phyloP scores from a whole-genome alignment of 1,139 yeast genomes.

The Saccharomyces uvarum region DNA sequence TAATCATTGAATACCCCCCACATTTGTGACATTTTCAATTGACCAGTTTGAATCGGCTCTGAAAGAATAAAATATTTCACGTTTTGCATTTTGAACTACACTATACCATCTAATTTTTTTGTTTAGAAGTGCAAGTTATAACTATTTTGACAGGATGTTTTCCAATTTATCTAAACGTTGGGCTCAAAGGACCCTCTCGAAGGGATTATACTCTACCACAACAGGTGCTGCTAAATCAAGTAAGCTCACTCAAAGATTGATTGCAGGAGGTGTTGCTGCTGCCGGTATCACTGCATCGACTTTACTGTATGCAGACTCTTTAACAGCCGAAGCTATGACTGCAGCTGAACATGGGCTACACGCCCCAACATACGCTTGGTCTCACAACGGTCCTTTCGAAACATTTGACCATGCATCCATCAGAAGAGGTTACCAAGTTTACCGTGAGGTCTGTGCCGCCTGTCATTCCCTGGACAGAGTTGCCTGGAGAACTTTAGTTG shows the following conservation, averaged over 20 bases:
- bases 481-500: conserved; percentile 98
- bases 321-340: conserved; percentile 92
- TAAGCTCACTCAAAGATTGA: not conserved
- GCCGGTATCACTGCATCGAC: conserved; percentile 71
- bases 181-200: conserved; percentile 10
- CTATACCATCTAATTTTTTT: not conserved
- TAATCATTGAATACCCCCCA: not conserved
- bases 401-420: conserved; percentile 94
- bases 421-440: conserved; percentile 98
- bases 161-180: conserved; percentile 10
- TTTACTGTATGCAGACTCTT: conserved; percentile 68
- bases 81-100: conserved; percentile 2
- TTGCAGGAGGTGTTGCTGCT: conserved; percentile 42
- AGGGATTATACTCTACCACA: conserved; percentile 4
- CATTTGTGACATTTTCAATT: not conserved
- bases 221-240: conserved; percentile 4
- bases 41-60: conserved; percentile 3
- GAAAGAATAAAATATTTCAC: not conserved
- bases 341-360: conserved; percentile 99
- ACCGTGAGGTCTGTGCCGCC: conserved; percentile 97
- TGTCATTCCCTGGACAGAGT: conserved; percentile 96
- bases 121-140: not conserved
- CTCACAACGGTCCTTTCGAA: conserved; percentile 86
- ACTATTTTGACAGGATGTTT: conserved; percentile 6
- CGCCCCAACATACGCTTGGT: conserved; percentile 88